Evolutionary conservation across 23 red algal genomes (phyloP).

Genomic region (Gracilaria gracilis): DNA sequence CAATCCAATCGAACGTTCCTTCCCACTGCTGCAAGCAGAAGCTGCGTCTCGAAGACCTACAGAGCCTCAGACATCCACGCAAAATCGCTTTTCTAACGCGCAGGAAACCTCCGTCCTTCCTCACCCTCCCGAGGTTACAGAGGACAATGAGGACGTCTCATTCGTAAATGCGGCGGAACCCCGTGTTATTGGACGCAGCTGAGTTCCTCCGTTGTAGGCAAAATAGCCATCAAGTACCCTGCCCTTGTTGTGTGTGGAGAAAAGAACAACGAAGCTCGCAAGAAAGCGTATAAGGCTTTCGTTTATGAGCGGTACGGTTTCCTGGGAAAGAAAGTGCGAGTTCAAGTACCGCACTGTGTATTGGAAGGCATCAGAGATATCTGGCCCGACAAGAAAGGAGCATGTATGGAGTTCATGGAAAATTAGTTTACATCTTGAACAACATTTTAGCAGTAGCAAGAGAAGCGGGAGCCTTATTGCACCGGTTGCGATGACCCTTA

Average conservation of each 20-base stretch:
- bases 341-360: background rate
- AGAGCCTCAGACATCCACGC: no score
- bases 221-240: background rate
- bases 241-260: background rate
- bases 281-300: background rate
- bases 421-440: background rate
- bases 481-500: background rate
- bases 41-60: no score
- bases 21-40: no score
- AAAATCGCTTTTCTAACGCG: no score
- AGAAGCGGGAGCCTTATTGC: background rate
- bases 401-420: background rate
- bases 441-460: background rate
- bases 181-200: constrained; percentile 4
- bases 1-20: no score
- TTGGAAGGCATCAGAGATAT: background rate
- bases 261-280: background rate
- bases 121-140: background rate
- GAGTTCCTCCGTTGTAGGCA: background rate
- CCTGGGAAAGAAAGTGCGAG: background rate
- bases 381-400: background rate
- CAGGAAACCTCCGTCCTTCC: background rate
- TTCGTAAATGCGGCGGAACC: background rate
- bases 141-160: background rate
- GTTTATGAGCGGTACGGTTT: background rate